Evolutionary conservation across 805 yeast species (phyloP), one percentile per base, ranked within the genome.

Genomic region (Candida arabinofermentans): DNA sequence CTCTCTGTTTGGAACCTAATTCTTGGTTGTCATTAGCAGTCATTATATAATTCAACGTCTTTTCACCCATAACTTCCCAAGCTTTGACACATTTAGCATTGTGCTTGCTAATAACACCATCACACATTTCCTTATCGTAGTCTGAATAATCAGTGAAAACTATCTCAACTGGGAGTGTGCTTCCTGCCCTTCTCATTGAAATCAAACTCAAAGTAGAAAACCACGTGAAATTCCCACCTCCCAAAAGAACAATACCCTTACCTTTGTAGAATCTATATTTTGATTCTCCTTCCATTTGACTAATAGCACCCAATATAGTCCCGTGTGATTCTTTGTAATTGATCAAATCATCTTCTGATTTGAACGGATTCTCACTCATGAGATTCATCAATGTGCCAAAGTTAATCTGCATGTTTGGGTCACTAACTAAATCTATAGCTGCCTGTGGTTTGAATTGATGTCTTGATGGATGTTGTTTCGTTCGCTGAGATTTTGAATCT

Each of bases 11-110:
- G 8, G 14, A 12, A 12, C 35, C 14, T n/a, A 33, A n/a, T 3
- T 33, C 24, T 14, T 22, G 13, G n/a, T 8, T 31, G 17, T 13
- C 7, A 17, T 33, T 33, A 7, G 17, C 24, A n/a, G 4, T 33
- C 17, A n/a, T 19, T n/a, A 21, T 26, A 8, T 19, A 36, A 8
- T 27, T 13, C 21, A 50, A 21, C 14, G 46, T 47, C 3, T 42
- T 53, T 7, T 17, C 53, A 6, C 66, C 72, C 14, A 67, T 48
- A 16, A 62, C 57, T 5, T 59, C 62, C 17, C 63, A 62, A 49
- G 69, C 53, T 13, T 61, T 47, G 34, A 69, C 53, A 57, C 75
- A 71, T 42, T 55, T 57, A 5, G 70, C 69, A 30, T 64, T 64
- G 33, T 65, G 38, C 16, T 45, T 41, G 1, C 74, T 74, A 13